Conservation (phyloP, 345 rosid genomes). For the Lepidium sativum region DNA sequence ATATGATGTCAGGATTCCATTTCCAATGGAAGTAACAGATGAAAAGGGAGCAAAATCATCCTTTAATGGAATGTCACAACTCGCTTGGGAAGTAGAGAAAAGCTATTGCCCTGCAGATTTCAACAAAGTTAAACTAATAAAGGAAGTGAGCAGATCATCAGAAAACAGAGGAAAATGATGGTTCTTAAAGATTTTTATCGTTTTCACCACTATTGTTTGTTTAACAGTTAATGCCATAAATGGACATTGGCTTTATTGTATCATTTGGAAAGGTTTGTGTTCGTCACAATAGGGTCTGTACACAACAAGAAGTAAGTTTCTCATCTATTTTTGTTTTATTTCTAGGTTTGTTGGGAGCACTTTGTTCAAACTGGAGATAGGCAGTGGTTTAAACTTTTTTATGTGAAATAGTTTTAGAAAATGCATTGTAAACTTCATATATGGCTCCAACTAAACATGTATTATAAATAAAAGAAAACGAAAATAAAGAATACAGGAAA, state of each 20-base stretch:
- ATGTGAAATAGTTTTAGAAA: neutral
- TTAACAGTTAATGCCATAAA: neutral
- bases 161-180: slow-evolving; percentile 10
- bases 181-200: neutral
- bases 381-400: neutral
- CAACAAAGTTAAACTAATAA: slow-evolving; percentile 58
- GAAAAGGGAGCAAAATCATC: slow-evolving; percentile 88
- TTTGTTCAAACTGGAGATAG: neutral
- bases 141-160: slow-evolving; percentile 34
- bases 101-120: slow-evolving; percentile 42
- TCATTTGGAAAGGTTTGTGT: neutral
- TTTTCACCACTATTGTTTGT: slow-evolving; percentile 1
- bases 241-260: neutral
- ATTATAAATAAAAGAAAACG: neutral
- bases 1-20: slow-evolving; percentile 77
- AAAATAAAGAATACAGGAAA: neutral
- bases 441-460: neutral
- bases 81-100: slow-evolving; percentile 94
- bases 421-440: neutral
- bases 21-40: slow-evolving; percentile 76
- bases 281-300: neutral
- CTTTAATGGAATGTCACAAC: slow-evolving; percentile 85
- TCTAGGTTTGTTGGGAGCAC: neutral
- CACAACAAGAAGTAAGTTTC: neutral
- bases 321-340: neutral